Conservation (phyloP, 2,329 filamentous ascomycete species). For the Epichloe uncinata region DNA sequence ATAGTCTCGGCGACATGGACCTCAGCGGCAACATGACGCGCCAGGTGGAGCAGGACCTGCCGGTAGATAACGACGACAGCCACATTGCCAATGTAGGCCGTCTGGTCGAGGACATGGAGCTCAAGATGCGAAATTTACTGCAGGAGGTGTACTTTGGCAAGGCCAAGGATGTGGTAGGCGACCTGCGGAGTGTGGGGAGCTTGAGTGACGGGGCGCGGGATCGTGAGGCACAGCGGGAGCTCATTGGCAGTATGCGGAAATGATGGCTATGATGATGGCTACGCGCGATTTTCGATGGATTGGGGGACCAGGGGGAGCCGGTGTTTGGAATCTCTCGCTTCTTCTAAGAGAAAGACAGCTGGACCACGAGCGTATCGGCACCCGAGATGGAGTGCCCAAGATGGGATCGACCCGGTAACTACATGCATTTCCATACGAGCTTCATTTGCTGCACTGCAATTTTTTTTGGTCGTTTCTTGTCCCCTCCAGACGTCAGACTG, state of each 20-base stretch:
- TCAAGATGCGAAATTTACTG: conserved; percentile 96
- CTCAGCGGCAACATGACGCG: conserved; percentile 96
- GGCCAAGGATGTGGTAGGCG: conserved; percentile 94
- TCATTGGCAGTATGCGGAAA: conserved; percentile 54
- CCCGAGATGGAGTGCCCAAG: no score
- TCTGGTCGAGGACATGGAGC: conserved; percentile 97
- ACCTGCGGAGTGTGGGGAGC: conserved; percentile 74
- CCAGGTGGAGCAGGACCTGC: conserved; percentile 84
- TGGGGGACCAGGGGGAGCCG: no score
- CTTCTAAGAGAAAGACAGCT: no score
- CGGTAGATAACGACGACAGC: conserved; percentile 78
- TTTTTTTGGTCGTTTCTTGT: no score
- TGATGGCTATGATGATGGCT: conserved; percentile 12
- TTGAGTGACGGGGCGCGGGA: conserved; percentile 78
- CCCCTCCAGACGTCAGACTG: no score
- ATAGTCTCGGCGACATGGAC: conserved; percentile 68
- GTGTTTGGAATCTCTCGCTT: no score
- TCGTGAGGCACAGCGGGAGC: conserved; percentile 72
- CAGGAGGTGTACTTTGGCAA: conserved; percentile 99
- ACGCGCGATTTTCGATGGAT: no score
- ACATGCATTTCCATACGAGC: no score
- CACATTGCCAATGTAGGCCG: conserved; percentile 93
- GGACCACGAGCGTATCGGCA: no score
- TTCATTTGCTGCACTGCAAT: no score
- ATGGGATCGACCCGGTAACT: no score